Evolutionary conservation across 352 stramenopile genomes (phyloP).

Genomic region (Phytophthora gonapodyides): DNA sequence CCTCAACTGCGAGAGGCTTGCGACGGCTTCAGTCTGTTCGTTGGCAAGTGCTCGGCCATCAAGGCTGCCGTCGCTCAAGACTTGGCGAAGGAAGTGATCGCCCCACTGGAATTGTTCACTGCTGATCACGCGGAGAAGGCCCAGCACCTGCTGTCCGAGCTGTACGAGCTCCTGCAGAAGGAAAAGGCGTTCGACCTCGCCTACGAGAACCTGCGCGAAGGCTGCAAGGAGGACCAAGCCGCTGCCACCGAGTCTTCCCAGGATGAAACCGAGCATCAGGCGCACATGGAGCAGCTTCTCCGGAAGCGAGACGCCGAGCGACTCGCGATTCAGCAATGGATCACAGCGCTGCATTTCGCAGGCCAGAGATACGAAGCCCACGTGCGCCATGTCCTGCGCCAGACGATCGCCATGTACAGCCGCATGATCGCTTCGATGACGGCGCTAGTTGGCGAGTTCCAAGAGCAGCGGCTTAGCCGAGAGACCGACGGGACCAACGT

Average conservation of each 20-base stretch:
- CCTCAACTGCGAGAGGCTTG: slow-evolving; percentile 35
- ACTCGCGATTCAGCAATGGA: slow-evolving; percentile 33
- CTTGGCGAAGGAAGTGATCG: slow-evolving; percentile 32
- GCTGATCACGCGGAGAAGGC: slow-evolving; percentile 44
- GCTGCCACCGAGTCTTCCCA: not conserved
- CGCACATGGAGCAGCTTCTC: slow-evolving; percentile 25
- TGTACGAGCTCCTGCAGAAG: slow-evolving; percentile 46
- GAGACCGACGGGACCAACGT: not conserved
- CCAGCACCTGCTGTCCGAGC: slow-evolving; percentile 47
- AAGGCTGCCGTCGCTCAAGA: slow-evolving; percentile 36
- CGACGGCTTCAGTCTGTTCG: slow-evolving; percentile 31
- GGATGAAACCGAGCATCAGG: slow-evolving; percentile 7
- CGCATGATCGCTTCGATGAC: slow-evolving; percentile 20
- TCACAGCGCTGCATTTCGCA: slow-evolving; percentile 46
- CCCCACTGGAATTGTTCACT: slow-evolving; percentile 41
- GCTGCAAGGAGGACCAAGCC: slow-evolving; percentile 3
- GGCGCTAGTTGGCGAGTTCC: slow-evolving; percentile 21
- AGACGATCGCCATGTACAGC: slow-evolving; percentile 31
- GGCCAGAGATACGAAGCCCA: slow-evolving; percentile 40
- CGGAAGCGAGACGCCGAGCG: slow-evolving; percentile 34
- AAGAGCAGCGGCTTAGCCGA: slow-evolving; percentile 14
- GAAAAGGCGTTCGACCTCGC: slow-evolving; percentile 46
- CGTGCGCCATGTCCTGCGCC: slow-evolving; percentile 21
- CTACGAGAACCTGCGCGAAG: slow-evolving; percentile 25
- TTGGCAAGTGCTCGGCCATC: slow-evolving; percentile 21